phyloP scores from a whole-genome alignment of 495 filamentous ascomycete species.

The Hyaloscypha finlandica region DNA sequence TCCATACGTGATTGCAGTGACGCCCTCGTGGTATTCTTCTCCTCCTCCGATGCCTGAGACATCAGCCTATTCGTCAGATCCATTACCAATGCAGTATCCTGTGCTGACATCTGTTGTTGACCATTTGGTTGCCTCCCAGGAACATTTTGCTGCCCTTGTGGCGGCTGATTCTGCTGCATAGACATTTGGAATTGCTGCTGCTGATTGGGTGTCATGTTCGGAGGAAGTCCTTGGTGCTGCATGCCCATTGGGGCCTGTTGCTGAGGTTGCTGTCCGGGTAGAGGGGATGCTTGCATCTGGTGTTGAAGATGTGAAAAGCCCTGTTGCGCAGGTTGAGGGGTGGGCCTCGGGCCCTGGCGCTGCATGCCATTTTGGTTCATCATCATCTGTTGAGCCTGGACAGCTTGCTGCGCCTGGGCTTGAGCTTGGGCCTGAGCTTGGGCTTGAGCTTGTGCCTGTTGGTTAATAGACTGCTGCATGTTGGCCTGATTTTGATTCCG shows the following conservation, averaged over 20 bases:
- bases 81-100: constrained; percentile 21
- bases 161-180: constrained; percentile 23
- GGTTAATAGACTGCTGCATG: constrained; percentile 32
- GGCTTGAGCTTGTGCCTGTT: constrained; percentile 40
- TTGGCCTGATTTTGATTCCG: constrained; percentile 40
- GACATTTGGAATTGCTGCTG: constrained; percentile 44
- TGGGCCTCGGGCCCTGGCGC: constrained; percentile 34
- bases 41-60: constrained; percentile 34
- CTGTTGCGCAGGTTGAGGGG: constrained; percentile 41
- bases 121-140: constrained; percentile 14
- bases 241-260: constrained; percentile 30
- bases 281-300: constrained; percentile 48
- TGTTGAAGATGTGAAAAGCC: constrained; percentile 50
- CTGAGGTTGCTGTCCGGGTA: constrained; percentile 35
- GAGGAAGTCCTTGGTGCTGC: constrained; percentile 27
- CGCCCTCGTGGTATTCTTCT: constrained; percentile 37
- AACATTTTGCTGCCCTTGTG: constrained; percentile 27
- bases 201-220: constrained; percentile 29
- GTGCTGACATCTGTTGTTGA: constrained; percentile 21
- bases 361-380: constrained; percentile 48
- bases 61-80: constrained; percentile 23
- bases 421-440: constrained; percentile 47
- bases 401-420: constrained; percentile 24
- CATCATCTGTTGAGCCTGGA: constrained; percentile 41
- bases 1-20: constrained; percentile 36